Evolutionary conservation across 306 rosid species (phyloP).

Genomic region (Prunus mume): DNA sequence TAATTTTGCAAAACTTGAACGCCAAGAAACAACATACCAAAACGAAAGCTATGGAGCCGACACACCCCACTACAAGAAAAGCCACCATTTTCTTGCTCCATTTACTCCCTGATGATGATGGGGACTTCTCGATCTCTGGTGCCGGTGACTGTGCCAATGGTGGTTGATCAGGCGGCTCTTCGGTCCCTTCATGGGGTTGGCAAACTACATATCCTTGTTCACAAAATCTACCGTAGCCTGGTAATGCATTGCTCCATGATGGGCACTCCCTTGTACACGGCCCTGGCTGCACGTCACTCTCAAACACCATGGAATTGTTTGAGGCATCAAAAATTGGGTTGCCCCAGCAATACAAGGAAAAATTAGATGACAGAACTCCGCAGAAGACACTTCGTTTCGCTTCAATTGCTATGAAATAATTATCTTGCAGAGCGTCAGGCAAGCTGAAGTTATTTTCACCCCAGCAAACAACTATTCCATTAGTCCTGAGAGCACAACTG

Average conservation of each 20-base stretch:
- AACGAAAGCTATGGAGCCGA: slow-evolving; percentile 52
- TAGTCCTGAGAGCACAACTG: slow-evolving; percentile 49
- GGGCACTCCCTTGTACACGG: slow-evolving; percentile 56
- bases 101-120: slow-evolving; percentile 5
- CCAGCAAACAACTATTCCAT: slow-evolving; percentile 62
- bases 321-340: slow-evolving; percentile 19
- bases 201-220: slow-evolving; percentile 35
- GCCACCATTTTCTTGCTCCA: slow-evolving; percentile 68
- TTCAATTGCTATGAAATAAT: slow-evolving; percentile 44
- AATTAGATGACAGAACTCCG: slow-evolving; percentile 37
- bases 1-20: slow-evolving; percentile 38
- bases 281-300: slow-evolving; percentile 58
- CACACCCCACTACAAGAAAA: slow-evolving; percentile 72
- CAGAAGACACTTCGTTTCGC: slow-evolving; percentile 68
- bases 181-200: too few species aligned
- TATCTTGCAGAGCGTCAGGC: slow-evolving; percentile 39
- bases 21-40: slow-evolving; percentile 41
- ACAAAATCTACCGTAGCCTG: slow-evolving; percentile 28
- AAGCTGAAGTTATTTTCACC: slow-evolving; percentile 53
- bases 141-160: not conserved
- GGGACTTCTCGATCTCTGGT: too few species aligned
- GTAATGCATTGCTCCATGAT: slow-evolving; percentile 14
- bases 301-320: slow-evolving; percentile 37
- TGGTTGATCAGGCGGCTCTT: too few species aligned
- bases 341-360: slow-evolving; percentile 80